Conservation (phyloP, 768 basidiomycete species). For the Baorangia bicolor region DNA sequence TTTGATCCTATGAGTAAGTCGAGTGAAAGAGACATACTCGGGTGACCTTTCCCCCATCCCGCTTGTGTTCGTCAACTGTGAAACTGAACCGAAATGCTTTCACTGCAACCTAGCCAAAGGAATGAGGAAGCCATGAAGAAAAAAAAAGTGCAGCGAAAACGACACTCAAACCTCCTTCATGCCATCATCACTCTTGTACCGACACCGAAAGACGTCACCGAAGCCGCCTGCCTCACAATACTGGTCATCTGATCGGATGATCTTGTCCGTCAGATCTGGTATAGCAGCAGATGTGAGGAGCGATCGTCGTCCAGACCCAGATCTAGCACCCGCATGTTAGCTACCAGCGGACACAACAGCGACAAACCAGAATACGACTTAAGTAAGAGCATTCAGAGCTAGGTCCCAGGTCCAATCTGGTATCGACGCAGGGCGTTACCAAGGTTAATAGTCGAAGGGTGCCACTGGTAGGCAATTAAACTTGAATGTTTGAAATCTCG, state of each 20-base stretch:
- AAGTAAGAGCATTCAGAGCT: neutral
- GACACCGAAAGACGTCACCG: constrained; percentile 7
- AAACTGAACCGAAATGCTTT: constrained; percentile 9
- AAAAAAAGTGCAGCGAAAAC: neutral
- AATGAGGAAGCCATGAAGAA: neutral
- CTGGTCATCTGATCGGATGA: neutral
- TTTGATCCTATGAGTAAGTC: neutral
- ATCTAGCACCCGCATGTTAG: neutral
- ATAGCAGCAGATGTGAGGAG: neutral
- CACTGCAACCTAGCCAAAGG: constrained; percentile 5
- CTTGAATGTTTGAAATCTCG: neutral
- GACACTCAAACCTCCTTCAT: neutral
- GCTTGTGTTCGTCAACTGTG: neutral
- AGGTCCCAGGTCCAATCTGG: neutral
- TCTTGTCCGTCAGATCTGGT: neutral
- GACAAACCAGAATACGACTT: neutral
- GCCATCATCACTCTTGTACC: neutral
- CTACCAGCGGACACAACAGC: neutral
- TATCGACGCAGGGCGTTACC: neutral
- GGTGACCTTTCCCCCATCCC: neutral
- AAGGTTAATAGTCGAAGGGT: neutral
- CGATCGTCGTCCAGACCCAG: neutral
- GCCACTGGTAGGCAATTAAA: too few relatives aligned
- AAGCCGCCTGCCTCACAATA: constrained; percentile 3
- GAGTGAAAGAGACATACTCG: constrained; percentile 1